Conservation (phyloP, 495 filamentous ascomycete genomes). For the Aspergillus baeticus region DNA sequence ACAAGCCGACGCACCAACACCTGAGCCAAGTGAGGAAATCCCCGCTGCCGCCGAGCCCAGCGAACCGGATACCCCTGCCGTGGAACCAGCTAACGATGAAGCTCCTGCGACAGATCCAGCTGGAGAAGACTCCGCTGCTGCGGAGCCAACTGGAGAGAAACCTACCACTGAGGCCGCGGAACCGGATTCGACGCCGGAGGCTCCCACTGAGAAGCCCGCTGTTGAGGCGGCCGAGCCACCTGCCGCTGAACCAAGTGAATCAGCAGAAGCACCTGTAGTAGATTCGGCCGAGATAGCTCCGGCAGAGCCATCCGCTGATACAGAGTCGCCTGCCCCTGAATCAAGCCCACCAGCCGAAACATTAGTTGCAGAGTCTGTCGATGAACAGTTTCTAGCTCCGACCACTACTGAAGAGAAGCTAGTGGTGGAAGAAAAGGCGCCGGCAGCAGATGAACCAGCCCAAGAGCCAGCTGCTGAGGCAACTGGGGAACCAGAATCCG, state of each 20-base stretch:
- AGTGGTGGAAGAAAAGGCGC: conserved; percentile 1
- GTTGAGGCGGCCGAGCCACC: conserved; percentile 2
- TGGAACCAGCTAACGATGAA: too few relatives aligned
- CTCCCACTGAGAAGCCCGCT: neutral
- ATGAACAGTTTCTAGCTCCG: conserved; percentile 6
- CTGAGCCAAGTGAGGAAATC: conserved; percentile 16
- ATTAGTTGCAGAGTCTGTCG: conserved; percentile 1
- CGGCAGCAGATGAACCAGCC: neutral
- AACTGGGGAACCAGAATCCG: conserved; percentile 2
- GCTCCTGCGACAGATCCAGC: too few relatives aligned
- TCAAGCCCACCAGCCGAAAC: conserved; percentile 19
- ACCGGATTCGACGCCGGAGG: neutral
- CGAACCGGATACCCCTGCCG: neutral
- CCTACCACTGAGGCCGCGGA: neutral
- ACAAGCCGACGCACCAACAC: conserved; percentile 25
- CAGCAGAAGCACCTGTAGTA: conserved; percentile 4
- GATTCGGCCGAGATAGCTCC: neutral
- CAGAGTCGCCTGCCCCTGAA: conserved; percentile 2
- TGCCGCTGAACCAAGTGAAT: conserved; percentile 3
- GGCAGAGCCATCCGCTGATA: conserved; percentile 10
- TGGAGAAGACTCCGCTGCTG: too few relatives aligned
- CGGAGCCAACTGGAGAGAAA: neutral
- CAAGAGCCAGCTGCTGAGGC: conserved; percentile 12
- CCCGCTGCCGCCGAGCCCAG: neutral
- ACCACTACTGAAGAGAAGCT: conserved; percentile 3